Evolutionary conservation across 2,329 filamentous ascomycete species (phyloP).

Genomic region (Colletotrichum eleusines): DNA sequence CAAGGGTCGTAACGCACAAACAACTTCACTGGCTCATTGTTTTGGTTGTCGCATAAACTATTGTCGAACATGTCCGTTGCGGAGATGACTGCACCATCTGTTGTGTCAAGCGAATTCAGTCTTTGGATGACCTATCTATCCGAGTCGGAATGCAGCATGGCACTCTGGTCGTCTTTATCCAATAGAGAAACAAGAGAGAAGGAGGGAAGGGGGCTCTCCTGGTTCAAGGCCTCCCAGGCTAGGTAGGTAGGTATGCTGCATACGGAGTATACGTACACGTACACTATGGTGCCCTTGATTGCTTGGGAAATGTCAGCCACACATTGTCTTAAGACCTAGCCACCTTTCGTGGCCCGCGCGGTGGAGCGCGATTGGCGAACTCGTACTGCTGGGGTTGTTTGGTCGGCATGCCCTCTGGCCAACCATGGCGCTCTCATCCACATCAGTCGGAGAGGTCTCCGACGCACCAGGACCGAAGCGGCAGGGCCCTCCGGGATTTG

Average conservation of each 20-base stretch:
- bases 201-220: too few relatives aligned
- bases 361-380: conserved; percentile 28
- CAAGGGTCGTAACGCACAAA: conserved; percentile 9
- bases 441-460: conserved; percentile 33
- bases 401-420: conserved; percentile 18
- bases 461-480: conserved; percentile 38
- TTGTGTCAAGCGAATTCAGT: conserved; percentile 16
- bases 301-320: conserved; percentile 20
- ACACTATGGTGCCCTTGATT: background rate
- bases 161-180: too few relatives aligned
- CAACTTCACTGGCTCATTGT: conserved; percentile 23
- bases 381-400: conserved; percentile 24
- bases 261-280: too few relatives aligned
- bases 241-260: too few relatives aligned
- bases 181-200: too few relatives aligned
- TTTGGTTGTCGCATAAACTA: conserved; percentile 26
- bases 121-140: background rate
- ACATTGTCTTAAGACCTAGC: conserved; percentile 31
- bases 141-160: conserved; percentile 11
- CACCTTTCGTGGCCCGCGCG: conserved; percentile 15
- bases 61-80: conserved; percentile 25
- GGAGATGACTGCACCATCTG: conserved; percentile 18
- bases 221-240: too few relatives aligned
- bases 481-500: conserved; percentile 28
- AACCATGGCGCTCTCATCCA: conserved; percentile 23